Evolutionary conservation across 1,284 basidiomycete species (phyloP).

Genomic region (Leccinum olivaceoglutinosum): DNA sequence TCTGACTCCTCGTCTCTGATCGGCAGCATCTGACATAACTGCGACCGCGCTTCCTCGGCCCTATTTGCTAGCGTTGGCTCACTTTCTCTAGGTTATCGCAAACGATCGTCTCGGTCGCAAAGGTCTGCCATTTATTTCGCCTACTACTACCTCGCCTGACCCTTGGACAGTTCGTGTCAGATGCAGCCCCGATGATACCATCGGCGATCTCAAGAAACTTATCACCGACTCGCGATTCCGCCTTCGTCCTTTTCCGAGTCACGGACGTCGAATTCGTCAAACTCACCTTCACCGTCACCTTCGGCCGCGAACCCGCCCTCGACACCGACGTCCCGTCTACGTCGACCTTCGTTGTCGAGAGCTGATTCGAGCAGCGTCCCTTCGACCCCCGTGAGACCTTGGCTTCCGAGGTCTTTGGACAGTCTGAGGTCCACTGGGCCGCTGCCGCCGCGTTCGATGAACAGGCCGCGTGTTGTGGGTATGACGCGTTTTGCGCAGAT

Average conservation of each 20-base stretch:
- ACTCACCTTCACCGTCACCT: conserved; percentile 25
- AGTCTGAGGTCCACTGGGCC: conserved; percentile 35
- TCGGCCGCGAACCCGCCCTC: conserved; percentile 13
- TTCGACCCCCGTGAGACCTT: conserved; percentile 6
- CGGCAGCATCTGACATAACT: too few species aligned
- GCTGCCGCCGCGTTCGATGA: conserved; percentile 53
- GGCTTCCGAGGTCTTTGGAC: conserved; percentile 20
- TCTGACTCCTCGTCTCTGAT: too few species aligned
- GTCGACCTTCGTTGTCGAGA: conserved; percentile 17
- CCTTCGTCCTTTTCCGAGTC: conserved; percentile 21
- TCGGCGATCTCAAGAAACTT: too few species aligned
- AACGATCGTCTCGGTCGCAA: too few species aligned
- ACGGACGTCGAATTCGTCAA: conserved; percentile 22
- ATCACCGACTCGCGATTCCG: conserved; percentile 20
- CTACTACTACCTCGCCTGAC: too few species aligned
- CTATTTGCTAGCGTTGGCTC: too few species aligned
- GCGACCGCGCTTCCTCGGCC: too few species aligned
- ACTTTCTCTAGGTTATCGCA: too few species aligned
- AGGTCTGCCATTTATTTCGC: too few species aligned
- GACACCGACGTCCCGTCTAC: conserved; percentile 13
- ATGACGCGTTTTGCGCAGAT: conserved; percentile 40
- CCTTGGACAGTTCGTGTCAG: too few species aligned
- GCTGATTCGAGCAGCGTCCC: conserved; percentile 14
- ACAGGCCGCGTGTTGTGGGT: conserved; percentile 51
- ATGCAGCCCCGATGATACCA: too few species aligned